Conservation (phyloP, 2,329 filamentous ascomycete species). For the Incumbomyces delicatus region DNA sequence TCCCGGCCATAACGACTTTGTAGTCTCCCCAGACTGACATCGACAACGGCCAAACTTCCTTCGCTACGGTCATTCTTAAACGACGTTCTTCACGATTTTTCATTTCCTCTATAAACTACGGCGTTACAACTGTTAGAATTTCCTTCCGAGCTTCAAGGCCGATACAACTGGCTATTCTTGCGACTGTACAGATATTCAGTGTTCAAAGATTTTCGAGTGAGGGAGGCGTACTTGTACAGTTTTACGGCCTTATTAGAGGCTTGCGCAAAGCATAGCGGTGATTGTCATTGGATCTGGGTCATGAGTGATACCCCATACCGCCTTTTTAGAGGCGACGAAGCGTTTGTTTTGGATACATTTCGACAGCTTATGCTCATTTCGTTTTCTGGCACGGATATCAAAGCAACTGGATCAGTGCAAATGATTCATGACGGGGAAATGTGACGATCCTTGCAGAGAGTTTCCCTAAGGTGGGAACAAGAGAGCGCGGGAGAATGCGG, state of each 20-base stretch:
- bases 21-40: background rate
- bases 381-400: no score
- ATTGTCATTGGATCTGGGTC: conserved; percentile 7
- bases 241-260: conserved; percentile 7
- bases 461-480: no score
- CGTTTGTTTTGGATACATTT: conserved; percentile 1
- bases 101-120: background rate
- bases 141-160: conserved; percentile 4
- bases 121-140: background rate
- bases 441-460: no score
- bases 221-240: conserved; percentile 5
- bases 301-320: conserved; percentile 8
- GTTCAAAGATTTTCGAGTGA: background rate
- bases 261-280: conserved; percentile 6
- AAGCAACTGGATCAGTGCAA: no score
- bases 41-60: background rate
- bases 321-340: conserved; percentile 11
- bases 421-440: no score
- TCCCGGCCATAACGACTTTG: background rate
- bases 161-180: conserved; percentile 5
- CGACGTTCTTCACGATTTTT: background rate
- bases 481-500: no score
- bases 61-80: background rate
- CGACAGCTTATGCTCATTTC: background rate
- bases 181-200: conserved; percentile 5